Base-by-base conservation (phyloP, 139 green algal genomes). In the Tetraselmis chui region DNA sequence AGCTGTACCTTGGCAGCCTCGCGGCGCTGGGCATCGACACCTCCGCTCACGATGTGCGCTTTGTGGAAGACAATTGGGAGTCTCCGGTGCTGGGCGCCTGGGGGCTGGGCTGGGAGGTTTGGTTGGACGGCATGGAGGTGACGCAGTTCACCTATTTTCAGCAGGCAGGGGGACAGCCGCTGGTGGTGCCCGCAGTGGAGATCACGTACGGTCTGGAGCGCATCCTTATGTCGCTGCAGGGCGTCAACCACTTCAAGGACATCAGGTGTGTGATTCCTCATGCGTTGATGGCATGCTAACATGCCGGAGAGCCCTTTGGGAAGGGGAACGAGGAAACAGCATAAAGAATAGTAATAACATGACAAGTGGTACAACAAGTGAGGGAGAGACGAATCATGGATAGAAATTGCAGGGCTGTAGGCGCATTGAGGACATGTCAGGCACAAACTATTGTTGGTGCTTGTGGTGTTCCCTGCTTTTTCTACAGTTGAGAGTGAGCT, bases 21-120 rank as follows among this genome's bases (percentile, higher is more conserved):
- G 90, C 93, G 83, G 94, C 94, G 5, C 89, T 98, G 76, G 96
- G 96, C 67, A 96, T 98, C 59, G 90, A 98, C 84, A 94, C 91
- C 0, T 28, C n/a, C 11, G 83, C 81, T 28, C 94, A 98, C 84
- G 95, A 98, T 87, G 83, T 98, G 29, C 88, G 92, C n/a, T 99
- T 99, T 86, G 97, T 99, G 32, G 97, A 99, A 88, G 97, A 99
- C 91, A 99, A 99, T 87, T 99, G 97, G 97, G 97, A 99, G 91
- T 93, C 83, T 74, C 97, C 97, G 0, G 97, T 96, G 82, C 90
- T 99, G 79, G 96, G 96, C 2, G 96, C 95, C 30, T 99, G 94
- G 96, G 95, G 96, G 11, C 89, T 99, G 30, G 96, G 97, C 31
- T 99, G 96, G 95, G 96, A 99, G 86, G 90, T 98, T 77, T 98